These are phyloP conservation scores for Fragosphaeria purpurea DNA, from an alignment of 2,329 filamentous ascomycete genomes.

Conservation along the genomic window DNA sequence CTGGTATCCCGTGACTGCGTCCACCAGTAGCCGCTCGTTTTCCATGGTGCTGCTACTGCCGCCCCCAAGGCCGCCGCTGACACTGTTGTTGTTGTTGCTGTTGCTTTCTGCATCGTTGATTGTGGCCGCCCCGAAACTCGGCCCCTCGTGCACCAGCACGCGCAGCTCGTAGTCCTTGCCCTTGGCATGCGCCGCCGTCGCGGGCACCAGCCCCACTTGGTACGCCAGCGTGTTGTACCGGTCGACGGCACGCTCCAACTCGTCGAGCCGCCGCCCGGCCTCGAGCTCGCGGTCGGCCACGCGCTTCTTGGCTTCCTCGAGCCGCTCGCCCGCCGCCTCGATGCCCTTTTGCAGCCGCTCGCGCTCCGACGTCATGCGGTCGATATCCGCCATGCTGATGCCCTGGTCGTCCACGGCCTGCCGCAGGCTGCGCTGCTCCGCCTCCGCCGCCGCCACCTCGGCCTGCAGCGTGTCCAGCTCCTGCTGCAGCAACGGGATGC, in stretches of 20 bases:
- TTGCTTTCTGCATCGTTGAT: neutral
- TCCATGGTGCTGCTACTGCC: constrained; percentile 29
- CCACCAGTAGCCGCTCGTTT: constrained; percentile 70
- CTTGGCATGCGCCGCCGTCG: constrained; percentile 74
- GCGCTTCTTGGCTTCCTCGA: constrained; percentile 77
- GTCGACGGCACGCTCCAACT: constrained; percentile 83
- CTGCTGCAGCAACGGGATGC: constrained; percentile 72
- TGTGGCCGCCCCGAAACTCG: constrained; percentile 60
- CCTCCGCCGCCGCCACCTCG: constrained; percentile 71
- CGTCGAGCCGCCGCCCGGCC: constrained; percentile 75
- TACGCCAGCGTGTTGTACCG: constrained; percentile 92
- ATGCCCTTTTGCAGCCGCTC: constrained; percentile 87
- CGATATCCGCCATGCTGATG: constrained; percentile 95
- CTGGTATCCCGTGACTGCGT: constrained; percentile 77
- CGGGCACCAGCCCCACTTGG: constrained; percentile 81
- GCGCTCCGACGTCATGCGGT: constrained; percentile 93
- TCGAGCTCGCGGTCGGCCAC: constrained; percentile 83
- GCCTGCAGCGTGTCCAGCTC: constrained; percentile 70
- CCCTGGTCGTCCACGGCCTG: constrained; percentile 84
- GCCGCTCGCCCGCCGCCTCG: constrained; percentile 60
- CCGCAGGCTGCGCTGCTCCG: constrained; percentile 71
- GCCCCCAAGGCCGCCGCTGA: neutral
- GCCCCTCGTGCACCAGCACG: constrained; percentile 67
- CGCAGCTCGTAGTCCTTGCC: constrained; percentile 76
- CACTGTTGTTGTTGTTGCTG: constrained; percentile 13